Conservation (phyloP, 345 rosid genomes). For the Isatis tinctoria region DNA sequence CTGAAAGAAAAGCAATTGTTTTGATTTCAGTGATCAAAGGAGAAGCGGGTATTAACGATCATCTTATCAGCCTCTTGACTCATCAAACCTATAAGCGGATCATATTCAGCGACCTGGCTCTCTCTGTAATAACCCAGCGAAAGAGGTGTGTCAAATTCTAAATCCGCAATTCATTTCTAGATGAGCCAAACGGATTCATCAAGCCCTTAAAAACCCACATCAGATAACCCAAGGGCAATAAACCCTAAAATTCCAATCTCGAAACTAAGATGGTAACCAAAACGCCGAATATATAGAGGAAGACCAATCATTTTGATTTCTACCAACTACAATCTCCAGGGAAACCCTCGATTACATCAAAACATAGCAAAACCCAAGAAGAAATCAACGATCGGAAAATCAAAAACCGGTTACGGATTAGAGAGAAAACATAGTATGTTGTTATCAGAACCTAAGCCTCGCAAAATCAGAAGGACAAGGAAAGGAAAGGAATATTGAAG, state of each 20-base stretch:
- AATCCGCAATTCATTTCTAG: too few relatives aligned
- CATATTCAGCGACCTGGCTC: too few relatives aligned
- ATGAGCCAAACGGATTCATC: too few relatives aligned
- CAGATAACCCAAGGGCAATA: conserved; percentile 22
- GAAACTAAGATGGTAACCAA: not conserved
- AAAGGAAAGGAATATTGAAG: not conserved
- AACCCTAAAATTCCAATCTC: conserved; percentile 33
- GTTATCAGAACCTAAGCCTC: conserved; percentile 39
- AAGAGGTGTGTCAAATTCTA: too few relatives aligned
- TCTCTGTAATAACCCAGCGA: too few relatives aligned
- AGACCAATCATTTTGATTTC: not conserved
- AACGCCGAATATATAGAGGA: not conserved
- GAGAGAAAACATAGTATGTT: conserved; percentile 19
- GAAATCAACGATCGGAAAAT: conserved; percentile 13
- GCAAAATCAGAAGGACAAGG: conserved; percentile 6
- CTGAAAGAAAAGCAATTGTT: too few relatives aligned
- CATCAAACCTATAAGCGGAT: too few relatives aligned
- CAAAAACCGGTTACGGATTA: conserved; percentile 26
- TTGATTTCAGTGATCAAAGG: too few relatives aligned
- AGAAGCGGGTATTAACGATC: too few relatives aligned
- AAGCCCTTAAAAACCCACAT: conserved; percentile 26
- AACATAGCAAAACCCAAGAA: conserved; percentile 26
- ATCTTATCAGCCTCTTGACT: too few relatives aligned
- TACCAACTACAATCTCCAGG: conserved; percentile 13
- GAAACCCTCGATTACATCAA: conserved; percentile 16